Base-by-base conservation (phyloP, 345 rosid genomes). In the Ailanthus altissimus region DNA sequence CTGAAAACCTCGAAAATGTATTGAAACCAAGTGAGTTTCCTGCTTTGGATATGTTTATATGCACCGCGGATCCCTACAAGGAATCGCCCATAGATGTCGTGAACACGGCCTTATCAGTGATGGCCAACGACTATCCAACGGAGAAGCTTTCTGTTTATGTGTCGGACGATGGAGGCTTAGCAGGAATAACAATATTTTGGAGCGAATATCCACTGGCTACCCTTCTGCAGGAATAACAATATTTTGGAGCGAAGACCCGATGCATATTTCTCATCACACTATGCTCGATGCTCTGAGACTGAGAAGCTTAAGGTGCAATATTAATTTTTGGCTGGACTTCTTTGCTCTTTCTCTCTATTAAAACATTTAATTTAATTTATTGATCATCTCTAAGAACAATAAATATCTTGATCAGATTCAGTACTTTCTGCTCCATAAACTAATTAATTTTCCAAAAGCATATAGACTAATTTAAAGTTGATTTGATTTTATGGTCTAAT, bases 1-100 rank as follows among this genome's bases (percentile, higher is more conserved):
- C 88, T 0, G 92, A 87, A 64, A 82, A 79, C 70, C 86, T 86
- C 1, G 49, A 82, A 21, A 80, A 69, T 50, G 78, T 77, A 11
- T 5, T 79, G 45, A 74, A 76, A 49, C 57, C 75, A n/a, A 74
- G 78, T 9, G 88, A 88, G 8, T 85, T 80, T 21, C 97, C 97
- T 0, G 85, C 72, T 14, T 8, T 94, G 47, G 98, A 94, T 46
- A 84, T 94, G 79, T 90, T 92, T 68, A 76, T 94, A 61, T 94
- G 97, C 90, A 92, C 98, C 15, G 97, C 98, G 42, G 97, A 92
- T 81, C 98, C 98, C 0, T 88, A 81, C 83, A 94, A 89, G 81
- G 98, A 94, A 80, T 97, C 97, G 9, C 98, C 98, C 0, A 70
- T 89, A 9, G 81, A 79, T 58, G 92, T 88, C 53, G 94, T 84